Conservation (phyloP, 2,329 filamentous ascomycete species). For the Penicillium sp. region DNA sequence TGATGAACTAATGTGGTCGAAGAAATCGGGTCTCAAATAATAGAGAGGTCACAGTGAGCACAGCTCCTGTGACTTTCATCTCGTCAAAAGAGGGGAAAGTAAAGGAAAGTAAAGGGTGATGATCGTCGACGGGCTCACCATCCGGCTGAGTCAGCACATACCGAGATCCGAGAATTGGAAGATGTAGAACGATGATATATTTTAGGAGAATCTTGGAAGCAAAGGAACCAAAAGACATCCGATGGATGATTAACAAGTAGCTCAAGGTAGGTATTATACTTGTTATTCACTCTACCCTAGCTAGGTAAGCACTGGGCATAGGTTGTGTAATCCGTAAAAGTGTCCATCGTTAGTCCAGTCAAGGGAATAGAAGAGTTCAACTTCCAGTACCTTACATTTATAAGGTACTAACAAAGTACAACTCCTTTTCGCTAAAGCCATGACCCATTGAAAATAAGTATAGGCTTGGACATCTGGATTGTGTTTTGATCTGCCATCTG, state of each 20-base stretch:
- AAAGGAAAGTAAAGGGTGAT: constrained; percentile 5
- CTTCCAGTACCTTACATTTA: not conserved
- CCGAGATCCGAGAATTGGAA: too few species aligned
- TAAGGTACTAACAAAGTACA: not conserved
- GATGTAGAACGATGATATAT: too few species aligned
- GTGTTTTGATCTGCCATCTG: constrained; percentile 44
- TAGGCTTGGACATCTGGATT: not conserved
- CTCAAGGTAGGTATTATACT: too few species aligned
- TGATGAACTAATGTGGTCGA: not conserved
- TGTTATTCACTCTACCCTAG: too few species aligned
- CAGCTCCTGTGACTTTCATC: constrained; percentile 14
- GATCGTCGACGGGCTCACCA: constrained; percentile 1
- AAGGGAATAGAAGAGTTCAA: not conserved
- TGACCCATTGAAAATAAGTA: not conserved
- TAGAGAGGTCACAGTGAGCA: constrained; percentile 12
- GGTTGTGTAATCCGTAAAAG: not conserved
- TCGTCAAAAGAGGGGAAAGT: constrained; percentile 7
- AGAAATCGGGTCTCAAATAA: not conserved
- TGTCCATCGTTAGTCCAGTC: not conserved
- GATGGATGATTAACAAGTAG: too few species aligned
- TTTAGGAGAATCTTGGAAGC: too few species aligned
- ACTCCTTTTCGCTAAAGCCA: not conserved
- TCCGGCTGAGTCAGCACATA: constrained; percentile 17
- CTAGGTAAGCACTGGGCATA: not conserved
- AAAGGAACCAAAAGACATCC: too few species aligned